Conservation (phyloP, 2,329 filamentous ascomycete genomes). For the Penicillium sp. region DNA sequence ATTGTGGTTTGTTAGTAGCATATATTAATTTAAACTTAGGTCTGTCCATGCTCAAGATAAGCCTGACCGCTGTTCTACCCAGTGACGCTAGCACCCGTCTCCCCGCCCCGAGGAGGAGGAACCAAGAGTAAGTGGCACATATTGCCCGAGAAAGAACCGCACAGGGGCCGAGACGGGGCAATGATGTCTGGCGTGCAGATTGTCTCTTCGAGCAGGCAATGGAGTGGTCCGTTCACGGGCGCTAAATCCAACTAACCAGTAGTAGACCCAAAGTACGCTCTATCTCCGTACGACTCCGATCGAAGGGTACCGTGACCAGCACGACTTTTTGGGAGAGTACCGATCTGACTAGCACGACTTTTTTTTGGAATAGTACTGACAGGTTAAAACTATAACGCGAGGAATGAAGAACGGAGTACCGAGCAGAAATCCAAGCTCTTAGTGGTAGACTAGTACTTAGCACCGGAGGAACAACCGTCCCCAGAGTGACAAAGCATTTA, state of each 20-base stretch:
- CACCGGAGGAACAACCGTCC: not conserved
- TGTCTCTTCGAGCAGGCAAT: not conserved
- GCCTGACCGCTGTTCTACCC: constrained; percentile 1
- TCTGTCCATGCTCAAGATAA: not conserved
- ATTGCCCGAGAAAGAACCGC: not conserved
- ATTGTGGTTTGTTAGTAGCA: not conserved
- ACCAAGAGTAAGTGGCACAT: not conserved
- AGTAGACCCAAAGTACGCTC: not conserved
- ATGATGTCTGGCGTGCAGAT: not conserved
- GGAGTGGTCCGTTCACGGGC: not conserved
- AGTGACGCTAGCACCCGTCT: not conserved
- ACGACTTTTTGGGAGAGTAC: not conserved
- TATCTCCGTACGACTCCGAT: not conserved
- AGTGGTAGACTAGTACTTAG: not conserved
- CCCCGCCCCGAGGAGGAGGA: not conserved
- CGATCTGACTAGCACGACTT: not conserved
- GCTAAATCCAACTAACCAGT: not conserved
- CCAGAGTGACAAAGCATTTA: not conserved
- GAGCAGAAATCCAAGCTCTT: not conserved
- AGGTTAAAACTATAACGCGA: not conserved
- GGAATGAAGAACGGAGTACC: not conserved
- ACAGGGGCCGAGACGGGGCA: not conserved
- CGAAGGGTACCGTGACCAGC: not conserved
- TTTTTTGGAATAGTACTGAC: not conserved
- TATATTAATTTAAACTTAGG: not conserved